Conservation (phyloP, 1,284 basidiomycete species). For the Rhodotorula sp. region DNA sequence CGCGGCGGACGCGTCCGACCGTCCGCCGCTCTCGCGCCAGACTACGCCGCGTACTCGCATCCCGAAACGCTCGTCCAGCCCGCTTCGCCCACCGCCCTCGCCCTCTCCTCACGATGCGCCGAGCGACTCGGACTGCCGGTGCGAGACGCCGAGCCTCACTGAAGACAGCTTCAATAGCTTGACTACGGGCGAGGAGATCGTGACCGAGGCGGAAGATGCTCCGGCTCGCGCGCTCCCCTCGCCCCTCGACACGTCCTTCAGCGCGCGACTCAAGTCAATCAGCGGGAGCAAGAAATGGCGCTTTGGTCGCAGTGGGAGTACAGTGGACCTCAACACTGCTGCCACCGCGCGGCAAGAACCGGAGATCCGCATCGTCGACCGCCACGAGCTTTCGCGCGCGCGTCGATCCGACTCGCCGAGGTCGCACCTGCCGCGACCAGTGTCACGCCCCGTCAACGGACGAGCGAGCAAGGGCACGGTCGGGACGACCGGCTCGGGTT, state of each 20-base stretch:
- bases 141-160: constrained; percentile 9
- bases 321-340: not conserved
- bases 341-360: not conserved
- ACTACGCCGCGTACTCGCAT: constrained; percentile 1
- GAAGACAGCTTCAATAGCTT: constrained; percentile 25
- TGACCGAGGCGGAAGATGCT: constrained; percentile 7
- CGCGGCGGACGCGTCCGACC: constrained; percentile 7
- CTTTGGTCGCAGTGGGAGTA: constrained; percentile 1
- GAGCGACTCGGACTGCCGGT: not conserved
- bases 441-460: constrained; percentile 1
- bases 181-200: constrained; percentile 2
- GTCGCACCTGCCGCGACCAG: not conserved
- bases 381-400: not conserved
- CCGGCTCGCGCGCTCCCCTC: not conserved
- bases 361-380: constrained; percentile 14
- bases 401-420: not conserved
- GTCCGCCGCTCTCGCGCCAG: constrained; percentile 8
- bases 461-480: constrained; percentile 1
- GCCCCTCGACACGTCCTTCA: not conserved
- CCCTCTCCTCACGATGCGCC: not conserved
- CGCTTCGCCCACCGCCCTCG: not conserved
- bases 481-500: not conserved
- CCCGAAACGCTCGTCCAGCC: not conserved
- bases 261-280: not conserved
- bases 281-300: constrained; percentile 19